Percentiles rank a stretch among this genome's conserved stretches.
These are phyloP conservation scores for Erodium texanum DNA, from an alignment of 441 rosid genomes.

Conservation along the genomic window DNA sequence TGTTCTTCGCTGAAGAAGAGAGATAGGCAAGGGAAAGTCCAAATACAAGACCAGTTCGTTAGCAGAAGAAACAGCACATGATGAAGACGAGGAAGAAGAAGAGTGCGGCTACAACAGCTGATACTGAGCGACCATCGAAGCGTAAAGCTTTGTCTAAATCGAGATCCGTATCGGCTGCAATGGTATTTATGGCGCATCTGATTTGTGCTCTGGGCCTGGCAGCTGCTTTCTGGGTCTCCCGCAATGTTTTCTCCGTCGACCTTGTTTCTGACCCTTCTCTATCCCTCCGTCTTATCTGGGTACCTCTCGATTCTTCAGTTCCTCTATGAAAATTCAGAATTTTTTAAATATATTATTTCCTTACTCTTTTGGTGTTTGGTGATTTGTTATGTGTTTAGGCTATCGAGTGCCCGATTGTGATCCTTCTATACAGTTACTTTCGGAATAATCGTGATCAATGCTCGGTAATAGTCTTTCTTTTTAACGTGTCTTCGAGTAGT, in stretches of 20 bases:
- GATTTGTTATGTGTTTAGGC: constrained; percentile 21
- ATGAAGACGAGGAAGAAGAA: constrained; percentile 5
- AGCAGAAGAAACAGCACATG: neutral
- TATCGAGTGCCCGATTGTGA: constrained; percentile 28
- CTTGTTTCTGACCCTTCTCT: neutral
- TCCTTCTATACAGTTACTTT: constrained; percentile 47
- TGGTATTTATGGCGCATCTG: neutral
- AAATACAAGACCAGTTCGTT: neutral
- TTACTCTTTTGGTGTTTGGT: neutral
- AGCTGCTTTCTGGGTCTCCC: neutral
- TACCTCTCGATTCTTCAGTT: neutral
- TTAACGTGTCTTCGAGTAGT: neutral
- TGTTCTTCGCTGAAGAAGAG: neutral
- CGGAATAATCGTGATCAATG: constrained; percentile 40
- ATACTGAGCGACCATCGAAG: neutral
- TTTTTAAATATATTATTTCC: neutral
- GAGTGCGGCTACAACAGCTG: neutral
- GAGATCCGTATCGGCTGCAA: neutral
- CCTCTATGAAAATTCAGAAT: neutral
- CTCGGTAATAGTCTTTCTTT: constrained; percentile 36
- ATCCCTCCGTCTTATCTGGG: constrained; percentile 2
- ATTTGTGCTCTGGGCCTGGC: neutral
- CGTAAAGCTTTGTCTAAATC: neutral
- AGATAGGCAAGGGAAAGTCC: neutral
- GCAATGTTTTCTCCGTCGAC: constrained; percentile 3